A percentile compares a stretch with the other conserved stretches of the same genome.
Conservation (phyloP, 2,329 filamentous ascomycete genomes). For the Macrophomina tecta region DNA sequence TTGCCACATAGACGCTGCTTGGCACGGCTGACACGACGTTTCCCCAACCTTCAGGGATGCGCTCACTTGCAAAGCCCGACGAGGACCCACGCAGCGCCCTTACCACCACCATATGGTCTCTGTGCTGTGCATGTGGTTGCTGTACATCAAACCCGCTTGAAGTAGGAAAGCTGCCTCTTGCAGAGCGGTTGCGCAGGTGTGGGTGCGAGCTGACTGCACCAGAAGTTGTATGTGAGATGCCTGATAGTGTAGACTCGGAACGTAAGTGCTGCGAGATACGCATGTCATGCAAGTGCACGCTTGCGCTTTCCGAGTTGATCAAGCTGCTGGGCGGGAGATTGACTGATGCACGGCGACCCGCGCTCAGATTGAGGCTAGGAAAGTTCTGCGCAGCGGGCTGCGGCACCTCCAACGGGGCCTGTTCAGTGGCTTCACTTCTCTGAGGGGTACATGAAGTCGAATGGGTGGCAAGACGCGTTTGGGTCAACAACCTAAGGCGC, state of each 20-base stretch:
- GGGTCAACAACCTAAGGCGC: too few relatives aligned
- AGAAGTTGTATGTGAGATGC: neutral
- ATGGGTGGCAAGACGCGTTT: too few relatives aligned
- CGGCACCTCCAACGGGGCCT: constrained; percentile 13
- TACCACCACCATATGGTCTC: neutral
- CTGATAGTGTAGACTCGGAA: constrained; percentile 36
- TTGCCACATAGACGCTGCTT: constrained; percentile 7
- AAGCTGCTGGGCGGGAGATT: constrained; percentile 6
- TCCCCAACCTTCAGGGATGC: constrained; percentile 47
- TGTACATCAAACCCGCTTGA: neutral
- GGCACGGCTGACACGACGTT: constrained; percentile 33
- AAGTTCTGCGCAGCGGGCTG: constrained; percentile 33
- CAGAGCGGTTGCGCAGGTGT: neutral
- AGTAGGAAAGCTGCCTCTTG: neutral
- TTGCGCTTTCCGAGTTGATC: constrained; percentile 3
- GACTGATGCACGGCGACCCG: constrained; percentile 2
- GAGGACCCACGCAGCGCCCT: neutral
- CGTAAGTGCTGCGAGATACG: constrained; percentile 53
- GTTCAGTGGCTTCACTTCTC: neutral
- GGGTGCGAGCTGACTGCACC: neutral
- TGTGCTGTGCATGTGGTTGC: neutral
- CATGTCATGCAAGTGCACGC: constrained; percentile 51
- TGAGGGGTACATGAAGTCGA: neutral
- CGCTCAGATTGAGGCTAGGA: neutral
- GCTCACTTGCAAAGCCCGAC: constrained; percentile 29